Evolutionary conservation across 2,329 filamentous ascomycete species (phyloP).

Genomic region (Botrytis aclada): DNA sequence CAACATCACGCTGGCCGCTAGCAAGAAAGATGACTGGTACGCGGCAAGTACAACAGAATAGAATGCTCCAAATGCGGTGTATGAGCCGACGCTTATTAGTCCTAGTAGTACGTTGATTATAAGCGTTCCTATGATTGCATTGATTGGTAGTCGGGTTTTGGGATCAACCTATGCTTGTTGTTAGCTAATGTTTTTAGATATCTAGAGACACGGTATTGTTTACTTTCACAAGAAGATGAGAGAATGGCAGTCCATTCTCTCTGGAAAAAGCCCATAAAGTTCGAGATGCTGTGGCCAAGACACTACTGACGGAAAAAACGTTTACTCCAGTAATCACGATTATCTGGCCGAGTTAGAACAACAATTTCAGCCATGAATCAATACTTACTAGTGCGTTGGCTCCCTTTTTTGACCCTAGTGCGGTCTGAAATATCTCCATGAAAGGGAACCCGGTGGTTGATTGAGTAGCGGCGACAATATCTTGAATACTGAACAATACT

Average conservation of each 20-base stretch:
- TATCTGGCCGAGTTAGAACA: not conserved
- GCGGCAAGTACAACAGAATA: conserved; percentile 16
- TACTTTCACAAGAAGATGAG: conserved; percentile 3
- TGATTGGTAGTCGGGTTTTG: conserved; percentile 13
- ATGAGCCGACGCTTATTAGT: conserved; percentile 17
- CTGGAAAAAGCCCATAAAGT: conserved; percentile 18
- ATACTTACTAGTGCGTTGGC: conserved; percentile 9
- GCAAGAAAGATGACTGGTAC: conserved; percentile 19
- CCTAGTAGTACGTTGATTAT: conserved; percentile 15
- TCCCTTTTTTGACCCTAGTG: conserved; percentile 1
- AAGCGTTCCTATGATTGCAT: conserved; percentile 10
- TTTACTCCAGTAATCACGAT: conserved; percentile 5
- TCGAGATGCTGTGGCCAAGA: conserved; percentile 14
- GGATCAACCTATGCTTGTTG: conserved; percentile 4
- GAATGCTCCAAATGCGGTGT: conserved; percentile 13
- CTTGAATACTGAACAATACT: conserved; percentile 15
- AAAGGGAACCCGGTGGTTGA: conserved; percentile 15
- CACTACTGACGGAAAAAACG: conserved; percentile 9
- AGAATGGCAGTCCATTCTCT: conserved; percentile 16
- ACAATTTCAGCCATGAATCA: too few relatives aligned
- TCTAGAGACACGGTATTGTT: too few relatives aligned
- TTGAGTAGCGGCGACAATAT: not conserved
- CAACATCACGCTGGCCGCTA: conserved; percentile 17
- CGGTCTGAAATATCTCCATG: conserved; percentile 8
- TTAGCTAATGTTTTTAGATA: not conserved